These are phyloP conservation scores for Lactarius quietus DNA, from an alignment of 768 basidiomycete genomes.

Conservation along the genomic window DNA sequence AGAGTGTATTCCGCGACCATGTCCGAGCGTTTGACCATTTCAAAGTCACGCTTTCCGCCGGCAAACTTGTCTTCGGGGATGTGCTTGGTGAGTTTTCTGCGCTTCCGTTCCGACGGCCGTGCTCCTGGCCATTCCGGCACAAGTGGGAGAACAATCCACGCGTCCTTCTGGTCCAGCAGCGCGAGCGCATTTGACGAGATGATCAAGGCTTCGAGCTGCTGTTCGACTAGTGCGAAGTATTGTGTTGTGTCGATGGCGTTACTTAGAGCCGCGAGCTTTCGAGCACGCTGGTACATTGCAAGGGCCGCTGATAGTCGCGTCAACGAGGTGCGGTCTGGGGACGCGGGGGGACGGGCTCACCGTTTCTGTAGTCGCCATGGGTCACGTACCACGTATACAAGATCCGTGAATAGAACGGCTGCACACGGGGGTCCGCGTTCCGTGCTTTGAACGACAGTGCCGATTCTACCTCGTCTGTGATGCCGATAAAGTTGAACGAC, in stretches of 20 bases:
- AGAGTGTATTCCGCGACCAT: slow-evolving; percentile 75
- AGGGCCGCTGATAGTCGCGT: slow-evolving; percentile 59
- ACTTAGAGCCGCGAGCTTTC: slow-evolving; percentile 56
- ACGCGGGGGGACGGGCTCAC: slow-evolving; percentile 45
- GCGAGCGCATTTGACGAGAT: slow-evolving; percentile 88
- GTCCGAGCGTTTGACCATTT: slow-evolving; percentile 76
- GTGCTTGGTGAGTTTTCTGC: slow-evolving; percentile 64
- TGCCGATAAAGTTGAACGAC: slow-evolving; percentile 78
- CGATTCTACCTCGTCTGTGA: slow-evolving; percentile 83
- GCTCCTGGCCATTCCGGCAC: slow-evolving; percentile 36
- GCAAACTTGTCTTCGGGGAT: slow-evolving; percentile 75
- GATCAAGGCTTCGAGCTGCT: slow-evolving; percentile 75
- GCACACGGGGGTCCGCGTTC: slow-evolving; percentile 83
- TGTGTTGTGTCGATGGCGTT: slow-evolving; percentile 34
- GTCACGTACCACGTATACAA: slow-evolving; percentile 92
- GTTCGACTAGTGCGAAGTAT: slow-evolving; percentile 52
- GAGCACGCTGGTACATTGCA: slow-evolving; percentile 90
- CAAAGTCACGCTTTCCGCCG: slow-evolving; percentile 59
- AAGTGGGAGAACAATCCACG: slow-evolving; percentile 75
- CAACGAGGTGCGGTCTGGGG: neutral
- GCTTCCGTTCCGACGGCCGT: slow-evolving; percentile 61
- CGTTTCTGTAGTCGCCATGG: slow-evolving; percentile 87
- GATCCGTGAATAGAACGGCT: slow-evolving; percentile 84
- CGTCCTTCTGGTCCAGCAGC: slow-evolving; percentile 72
- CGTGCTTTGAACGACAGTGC: slow-evolving; percentile 89